phyloP scores from a whole-genome alignment of 2,329 filamentous ascomycete genomes.

The Trichophyton mentagrophytes region DNA sequence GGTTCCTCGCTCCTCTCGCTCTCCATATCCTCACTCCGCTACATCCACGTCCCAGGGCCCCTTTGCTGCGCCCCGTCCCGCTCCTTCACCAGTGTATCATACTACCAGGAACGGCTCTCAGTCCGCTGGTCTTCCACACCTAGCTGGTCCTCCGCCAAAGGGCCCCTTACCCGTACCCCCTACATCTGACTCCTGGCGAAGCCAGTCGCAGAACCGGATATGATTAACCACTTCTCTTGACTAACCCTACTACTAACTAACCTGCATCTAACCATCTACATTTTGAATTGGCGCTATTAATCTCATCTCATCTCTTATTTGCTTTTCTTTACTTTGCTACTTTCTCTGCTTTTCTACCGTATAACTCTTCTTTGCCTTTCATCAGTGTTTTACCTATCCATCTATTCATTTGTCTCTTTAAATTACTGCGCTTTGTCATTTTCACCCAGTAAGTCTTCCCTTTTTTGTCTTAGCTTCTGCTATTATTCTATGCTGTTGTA shows the following conservation, averaged over 20 bases:
- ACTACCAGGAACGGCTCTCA: conserved; percentile 16
- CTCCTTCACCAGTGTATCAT: conserved; percentile 9
- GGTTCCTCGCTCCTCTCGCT: background rate
- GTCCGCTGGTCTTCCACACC: conserved; percentile 52
- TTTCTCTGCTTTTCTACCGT: no score
- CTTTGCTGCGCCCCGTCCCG: conserved; percentile 9
- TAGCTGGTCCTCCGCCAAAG: conserved; percentile 45
- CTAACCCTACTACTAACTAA: background rate
- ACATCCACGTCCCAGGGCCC: conserved; percentile 8
- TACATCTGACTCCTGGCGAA: conserved; percentile 2
- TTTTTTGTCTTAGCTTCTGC: background rate
- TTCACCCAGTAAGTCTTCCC: background rate
- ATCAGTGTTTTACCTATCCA: background rate
- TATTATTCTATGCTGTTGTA: background rate
- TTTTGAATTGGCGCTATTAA: background rate
- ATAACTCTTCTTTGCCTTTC: background rate
- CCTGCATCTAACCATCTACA: background rate
- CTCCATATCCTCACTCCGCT: conserved; percentile 7
- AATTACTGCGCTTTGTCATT: background rate
- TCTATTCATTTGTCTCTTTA: background rate
- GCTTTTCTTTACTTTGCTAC: background rate
- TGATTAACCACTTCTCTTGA: background rate
- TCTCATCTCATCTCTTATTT: background rate
- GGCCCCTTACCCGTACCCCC: conserved; percentile 49
- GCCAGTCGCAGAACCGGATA: conserved; percentile 2